These are phyloP conservation scores for Boletus sp. DNA, from an alignment of 768 basidiomycete species.

Conservation along the genomic window DNA sequence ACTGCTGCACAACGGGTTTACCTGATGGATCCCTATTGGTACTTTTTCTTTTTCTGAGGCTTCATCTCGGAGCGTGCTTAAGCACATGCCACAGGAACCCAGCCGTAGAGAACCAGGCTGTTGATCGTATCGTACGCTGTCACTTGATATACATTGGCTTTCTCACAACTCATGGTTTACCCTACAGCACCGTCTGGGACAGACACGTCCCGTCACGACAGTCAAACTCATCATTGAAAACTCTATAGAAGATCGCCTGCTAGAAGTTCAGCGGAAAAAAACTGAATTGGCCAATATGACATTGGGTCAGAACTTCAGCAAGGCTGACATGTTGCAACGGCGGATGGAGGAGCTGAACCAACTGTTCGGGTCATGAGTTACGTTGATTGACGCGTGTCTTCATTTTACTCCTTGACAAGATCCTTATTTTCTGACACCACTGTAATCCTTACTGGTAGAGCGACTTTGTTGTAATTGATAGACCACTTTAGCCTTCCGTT, in stretches of 20 bases:
- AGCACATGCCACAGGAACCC: slow-evolving; percentile 65
- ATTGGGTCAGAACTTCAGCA: slow-evolving; percentile 80
- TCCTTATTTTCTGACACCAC: slow-evolving; percentile 17
- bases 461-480: slow-evolving; percentile 31
- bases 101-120: slow-evolving; percentile 95
- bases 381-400: slow-evolving; percentile 16
- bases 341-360: slow-evolving; percentile 85
- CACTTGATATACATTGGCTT: neutral
- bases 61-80: neutral
- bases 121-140: slow-evolving; percentile 86
- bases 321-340: slow-evolving; percentile 81
- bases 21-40: slow-evolving; percentile 98
- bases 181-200: slow-evolving; percentile 88
- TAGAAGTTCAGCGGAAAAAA: slow-evolving; percentile 94
- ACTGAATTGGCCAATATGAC: slow-evolving; percentile 93
- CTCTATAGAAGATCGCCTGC: slow-evolving; percentile 87
- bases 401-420: slow-evolving; percentile 16
- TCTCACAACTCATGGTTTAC: neutral
- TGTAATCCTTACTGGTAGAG: slow-evolving; percentile 34
- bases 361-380: slow-evolving; percentile 55
- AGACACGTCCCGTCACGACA: slow-evolving; percentile 86
- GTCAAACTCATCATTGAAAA: slow-evolving; percentile 92
- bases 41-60: slow-evolving; percentile 9
- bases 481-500: slow-evolving; percentile 7
- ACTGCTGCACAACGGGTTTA: slow-evolving; percentile 93